These are phyloP conservation scores for Microascus cirrosus DNA, from an alignment of 2,329 filamentous ascomycete species.

Conservation along the genomic window DNA sequence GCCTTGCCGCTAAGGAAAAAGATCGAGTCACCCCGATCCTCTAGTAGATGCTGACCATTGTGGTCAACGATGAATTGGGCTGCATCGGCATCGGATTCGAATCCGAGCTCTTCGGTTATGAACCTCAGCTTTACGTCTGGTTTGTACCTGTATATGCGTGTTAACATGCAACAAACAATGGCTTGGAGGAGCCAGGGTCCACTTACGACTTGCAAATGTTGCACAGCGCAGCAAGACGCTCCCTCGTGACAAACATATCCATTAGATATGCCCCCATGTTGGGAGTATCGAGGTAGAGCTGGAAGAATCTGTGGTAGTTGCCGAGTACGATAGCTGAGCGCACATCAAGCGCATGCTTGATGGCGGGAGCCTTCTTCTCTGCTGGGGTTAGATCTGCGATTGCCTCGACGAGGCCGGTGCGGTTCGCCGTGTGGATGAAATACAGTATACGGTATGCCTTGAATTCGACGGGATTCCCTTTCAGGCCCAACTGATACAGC, in stretches of 20 bases:
- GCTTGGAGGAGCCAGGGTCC: not conserved
- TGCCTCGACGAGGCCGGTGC: slow-evolving; percentile 94
- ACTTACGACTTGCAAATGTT: slow-evolving; percentile 93
- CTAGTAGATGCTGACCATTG: slow-evolving; percentile 62
- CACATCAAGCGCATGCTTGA: slow-evolving; percentile 86
- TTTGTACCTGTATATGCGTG: slow-evolving; percentile 60
- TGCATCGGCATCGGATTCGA: slow-evolving; percentile 84
- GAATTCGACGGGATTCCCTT: slow-evolving; percentile 88
- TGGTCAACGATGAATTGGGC: slow-evolving; percentile 83
- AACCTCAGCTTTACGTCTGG: slow-evolving; percentile 81
- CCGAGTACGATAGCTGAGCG: slow-evolving; percentile 85
- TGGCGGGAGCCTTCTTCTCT: slow-evolving; percentile 78
- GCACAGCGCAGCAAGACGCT: slow-evolving; percentile 81
- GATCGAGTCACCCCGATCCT: slow-evolving; percentile 65
- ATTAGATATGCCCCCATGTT: slow-evolving; percentile 98
- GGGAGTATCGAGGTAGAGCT: slow-evolving; percentile 84
- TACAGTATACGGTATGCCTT: slow-evolving; percentile 99
- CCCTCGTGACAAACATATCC: slow-evolving; percentile 96
- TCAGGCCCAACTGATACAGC: slow-evolving; percentile 76
- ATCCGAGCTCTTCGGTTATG: slow-evolving; percentile 90
- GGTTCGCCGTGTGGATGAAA: slow-evolving; percentile 98
- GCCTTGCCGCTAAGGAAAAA: slow-evolving; percentile 67
- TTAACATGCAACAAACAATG: slow-evolving; percentile 28
- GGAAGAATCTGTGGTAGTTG: slow-evolving; percentile 97
- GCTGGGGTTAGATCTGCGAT: slow-evolving; percentile 96